Percentiles rank a stretch among this genome's conserved stretches.
Evolutionary conservation across 106 monocot species (phyloP).

Genomic region (Dendrobium officinale): DNA sequence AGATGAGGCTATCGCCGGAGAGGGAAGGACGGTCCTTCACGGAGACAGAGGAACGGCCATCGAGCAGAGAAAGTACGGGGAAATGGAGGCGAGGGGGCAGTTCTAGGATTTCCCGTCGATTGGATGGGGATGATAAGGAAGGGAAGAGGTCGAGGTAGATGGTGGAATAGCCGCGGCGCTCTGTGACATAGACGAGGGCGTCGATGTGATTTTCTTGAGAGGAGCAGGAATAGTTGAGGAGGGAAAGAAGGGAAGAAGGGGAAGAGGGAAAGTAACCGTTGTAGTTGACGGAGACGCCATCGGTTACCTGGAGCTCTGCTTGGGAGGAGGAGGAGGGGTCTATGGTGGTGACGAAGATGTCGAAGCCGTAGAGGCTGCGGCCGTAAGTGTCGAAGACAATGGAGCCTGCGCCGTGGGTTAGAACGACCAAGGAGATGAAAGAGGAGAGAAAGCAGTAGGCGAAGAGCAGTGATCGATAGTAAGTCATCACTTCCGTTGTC

Average conservation of each 20-base stretch:
- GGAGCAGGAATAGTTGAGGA: constrained; percentile 1
- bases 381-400: constrained; percentile 77
- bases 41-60: constrained; percentile 10
- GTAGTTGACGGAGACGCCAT: constrained; percentile 87
- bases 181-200: constrained; percentile 56
- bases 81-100: constrained; percentile 15
- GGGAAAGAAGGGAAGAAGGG: constrained; percentile 24
- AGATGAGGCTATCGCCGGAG: constrained; percentile 49
- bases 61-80: constrained; percentile 6
- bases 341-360: constrained; percentile 47
- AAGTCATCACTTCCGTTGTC: no score
- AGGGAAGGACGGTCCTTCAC: constrained; percentile 71
- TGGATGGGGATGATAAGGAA: not conserved
- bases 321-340: constrained; percentile 3
- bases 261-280: constrained; percentile 70
- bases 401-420: not conserved
- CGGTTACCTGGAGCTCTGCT: constrained; percentile 56
- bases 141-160: constrained; percentile 44
- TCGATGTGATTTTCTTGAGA: not conserved
- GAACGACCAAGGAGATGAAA: not conserved
- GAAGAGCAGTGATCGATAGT: no score
- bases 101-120: constrained; percentile 2
- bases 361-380: constrained; percentile 80
- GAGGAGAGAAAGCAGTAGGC: not conserved
- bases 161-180: constrained; percentile 51